Conservation (phyloP, 1,139 yeast species). For the Yamadazyma pseudoaaseri region DNA sequence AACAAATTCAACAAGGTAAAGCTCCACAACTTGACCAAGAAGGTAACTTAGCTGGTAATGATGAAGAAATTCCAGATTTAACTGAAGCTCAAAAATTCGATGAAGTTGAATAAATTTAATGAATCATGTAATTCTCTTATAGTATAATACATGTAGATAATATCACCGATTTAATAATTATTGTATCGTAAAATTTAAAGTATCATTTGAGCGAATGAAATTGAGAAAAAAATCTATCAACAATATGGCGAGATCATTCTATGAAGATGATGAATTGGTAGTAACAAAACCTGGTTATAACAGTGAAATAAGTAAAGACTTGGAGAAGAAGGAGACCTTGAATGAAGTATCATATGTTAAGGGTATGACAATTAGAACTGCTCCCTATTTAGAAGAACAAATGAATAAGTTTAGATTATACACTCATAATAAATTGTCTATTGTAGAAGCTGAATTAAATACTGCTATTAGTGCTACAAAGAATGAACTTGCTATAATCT, state of each 20-base stretch:
- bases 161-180: not conserved
- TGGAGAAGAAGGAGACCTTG: constrained; percentile 37
- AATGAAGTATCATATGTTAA: constrained; percentile 43
- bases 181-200: not conserved
- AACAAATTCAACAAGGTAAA: constrained; percentile 72
- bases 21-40: constrained; percentile 43
- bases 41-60: constrained; percentile 53
- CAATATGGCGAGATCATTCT: constrained; percentile 39
- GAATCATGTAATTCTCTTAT: constrained; percentile 11
- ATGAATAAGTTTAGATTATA: constrained; percentile 37
- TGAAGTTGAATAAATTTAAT: constrained; percentile 59
- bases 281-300: constrained; percentile 49
- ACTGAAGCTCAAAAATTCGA: constrained; percentile 96
- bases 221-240: constrained; percentile 3
- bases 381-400: constrained; percentile 45
- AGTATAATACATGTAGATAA: constrained; percentile 16
- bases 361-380: constrained; percentile 54
- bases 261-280: constrained; percentile 50
- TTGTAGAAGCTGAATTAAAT: constrained; percentile 40
- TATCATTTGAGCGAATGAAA: constrained; percentile 2
- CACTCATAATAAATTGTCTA: constrained; percentile 35
- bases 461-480: constrained; percentile 45
- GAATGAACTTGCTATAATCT: constrained; percentile 37
- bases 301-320: constrained; percentile 31
- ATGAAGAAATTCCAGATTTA: constrained; percentile 87